Evolutionary conservation across 2,329 filamentous ascomycete species (phyloP).

Genomic region (Ophiosphaerella herpotricha): DNA sequence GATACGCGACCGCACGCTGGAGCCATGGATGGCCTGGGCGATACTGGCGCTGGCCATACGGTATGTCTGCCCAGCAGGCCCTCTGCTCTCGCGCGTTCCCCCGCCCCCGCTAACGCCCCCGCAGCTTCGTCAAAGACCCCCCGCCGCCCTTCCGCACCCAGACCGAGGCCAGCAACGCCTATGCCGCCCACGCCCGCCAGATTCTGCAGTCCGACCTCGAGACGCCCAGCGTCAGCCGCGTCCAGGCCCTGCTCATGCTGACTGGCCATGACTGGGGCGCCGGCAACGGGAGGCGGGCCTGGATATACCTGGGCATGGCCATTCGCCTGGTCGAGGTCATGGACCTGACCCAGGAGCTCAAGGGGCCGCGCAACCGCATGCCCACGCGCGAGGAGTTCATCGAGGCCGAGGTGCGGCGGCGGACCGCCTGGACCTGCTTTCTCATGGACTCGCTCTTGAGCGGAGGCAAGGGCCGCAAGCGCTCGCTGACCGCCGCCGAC

Average conservation of each 20-base stretch:
- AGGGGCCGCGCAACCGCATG: constrained; percentile 34
- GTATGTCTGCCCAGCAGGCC: constrained; percentile 17
- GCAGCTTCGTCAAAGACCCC: constrained; percentile 45
- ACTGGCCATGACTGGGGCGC: constrained; percentile 55
- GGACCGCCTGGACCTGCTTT: constrained; percentile 50
- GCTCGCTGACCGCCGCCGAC: constrained; percentile 40
- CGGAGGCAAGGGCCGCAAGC: constrained; percentile 47
- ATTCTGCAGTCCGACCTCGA: constrained; percentile 48
- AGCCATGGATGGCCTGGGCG: constrained; percentile 48
- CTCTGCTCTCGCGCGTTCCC: no score
- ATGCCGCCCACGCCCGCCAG: constrained; percentile 47
- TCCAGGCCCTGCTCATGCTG: constrained; percentile 49
- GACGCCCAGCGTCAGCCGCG: constrained; percentile 45
- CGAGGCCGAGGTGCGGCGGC: constrained; percentile 46
- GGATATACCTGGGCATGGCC: constrained; percentile 50
- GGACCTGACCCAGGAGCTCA: constrained; percentile 45
- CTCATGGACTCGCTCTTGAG: constrained; percentile 50
- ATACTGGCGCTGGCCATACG: constrained; percentile 48
- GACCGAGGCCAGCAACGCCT: constrained; percentile 49
- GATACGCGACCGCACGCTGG: constrained; percentile 45
- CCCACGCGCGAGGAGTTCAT: constrained; percentile 48
- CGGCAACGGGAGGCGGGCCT: constrained; percentile 48
- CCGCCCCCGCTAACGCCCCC: no score
- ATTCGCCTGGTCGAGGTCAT: constrained; percentile 49
- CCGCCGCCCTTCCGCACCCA: constrained; percentile 43